These are phyloP conservation scores for Casaregolazyma lundiana DNA, from an alignment of 1,139 yeast species.

Conservation along the genomic window DNA sequence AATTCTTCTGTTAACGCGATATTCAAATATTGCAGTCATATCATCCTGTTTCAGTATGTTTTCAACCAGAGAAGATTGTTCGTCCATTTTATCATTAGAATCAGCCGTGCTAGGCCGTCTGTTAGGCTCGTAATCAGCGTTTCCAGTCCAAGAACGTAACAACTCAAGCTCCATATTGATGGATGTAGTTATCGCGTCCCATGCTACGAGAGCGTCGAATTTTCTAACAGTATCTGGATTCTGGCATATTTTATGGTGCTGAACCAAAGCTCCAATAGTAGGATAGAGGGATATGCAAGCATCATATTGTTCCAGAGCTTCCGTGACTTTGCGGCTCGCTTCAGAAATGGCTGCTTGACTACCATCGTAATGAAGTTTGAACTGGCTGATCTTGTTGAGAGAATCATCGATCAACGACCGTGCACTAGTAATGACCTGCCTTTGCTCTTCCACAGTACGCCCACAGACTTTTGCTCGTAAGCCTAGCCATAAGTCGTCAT, in stretches of 20 bases:
- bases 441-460: slow-evolving; percentile 76
- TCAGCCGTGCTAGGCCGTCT: slow-evolving; percentile 23
- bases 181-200: slow-evolving; percentile 74
- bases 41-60: slow-evolving; percentile 82
- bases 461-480: slow-evolving; percentile 77
- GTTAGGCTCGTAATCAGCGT: slow-evolving; percentile 64
- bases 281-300: slow-evolving; percentile 77
- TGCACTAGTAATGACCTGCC: slow-evolving; percentile 62
- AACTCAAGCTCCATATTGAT: slow-evolving; percentile 56
- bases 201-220: slow-evolving; percentile 75
- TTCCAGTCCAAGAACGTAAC: slow-evolving; percentile 70
- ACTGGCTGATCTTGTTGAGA: slow-evolving; percentile 65
- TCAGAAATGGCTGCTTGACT: slow-evolving; percentile 22
- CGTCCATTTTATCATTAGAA: slow-evolving; percentile 22
- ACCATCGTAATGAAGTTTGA: slow-evolving; percentile 40
- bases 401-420: slow-evolving; percentile 70
- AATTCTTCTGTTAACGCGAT: slow-evolving; percentile 53
- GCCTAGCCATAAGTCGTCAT: slow-evolving; percentile 79
- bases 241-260: slow-evolving; percentile 70
- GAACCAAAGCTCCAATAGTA: slow-evolving; percentile 69
- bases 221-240: slow-evolving; percentile 60
- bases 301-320: slow-evolving; percentile 57
- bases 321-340: slow-evolving; percentile 46
- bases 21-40: slow-evolving; percentile 58
- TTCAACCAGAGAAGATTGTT: slow-evolving; percentile 62